Evolutionary conservation across 2,329 filamentous ascomycete genomes (phyloP).

Genomic region (Emmonsia crescens): DNA sequence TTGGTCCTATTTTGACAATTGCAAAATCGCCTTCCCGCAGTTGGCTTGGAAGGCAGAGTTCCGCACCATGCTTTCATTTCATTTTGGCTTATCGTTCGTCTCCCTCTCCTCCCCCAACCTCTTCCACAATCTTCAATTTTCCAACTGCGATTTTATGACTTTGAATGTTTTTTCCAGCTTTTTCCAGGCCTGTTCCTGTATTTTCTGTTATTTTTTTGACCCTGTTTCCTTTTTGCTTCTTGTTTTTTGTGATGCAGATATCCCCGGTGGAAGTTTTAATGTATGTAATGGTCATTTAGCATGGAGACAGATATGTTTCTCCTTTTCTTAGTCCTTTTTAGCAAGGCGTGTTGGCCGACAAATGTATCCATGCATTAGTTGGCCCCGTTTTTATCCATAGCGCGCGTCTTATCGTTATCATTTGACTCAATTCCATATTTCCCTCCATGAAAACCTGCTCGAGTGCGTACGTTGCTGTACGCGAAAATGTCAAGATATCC

Average conservation of each 20-base stretch:
- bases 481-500: background rate
- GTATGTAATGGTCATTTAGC: constrained; percentile 8
- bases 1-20: background rate
- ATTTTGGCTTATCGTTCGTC: background rate
- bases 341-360: background rate
- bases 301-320: constrained; percentile 7
- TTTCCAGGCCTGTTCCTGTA: background rate
- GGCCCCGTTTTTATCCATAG: background rate
- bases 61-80: background rate
- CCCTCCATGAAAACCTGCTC: background rate
- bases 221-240: constrained; percentile 1
- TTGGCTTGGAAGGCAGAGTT: background rate
- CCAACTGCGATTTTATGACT: background rate
- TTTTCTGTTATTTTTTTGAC: background rate
- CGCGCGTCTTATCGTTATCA: background rate
- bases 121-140: background rate
- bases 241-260: background rate
- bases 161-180: background rate
- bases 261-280: constrained; percentile 3
- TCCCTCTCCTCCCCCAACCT: background rate
- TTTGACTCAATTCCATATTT: background rate
- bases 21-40: background rate
- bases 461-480: too few species aligned
- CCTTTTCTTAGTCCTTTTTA: background rate
- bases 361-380: background rate